Base-by-base conservation (phyloP, 2,329 filamentous ascomycete species). In the Pseudomassariella vexata region DNA sequence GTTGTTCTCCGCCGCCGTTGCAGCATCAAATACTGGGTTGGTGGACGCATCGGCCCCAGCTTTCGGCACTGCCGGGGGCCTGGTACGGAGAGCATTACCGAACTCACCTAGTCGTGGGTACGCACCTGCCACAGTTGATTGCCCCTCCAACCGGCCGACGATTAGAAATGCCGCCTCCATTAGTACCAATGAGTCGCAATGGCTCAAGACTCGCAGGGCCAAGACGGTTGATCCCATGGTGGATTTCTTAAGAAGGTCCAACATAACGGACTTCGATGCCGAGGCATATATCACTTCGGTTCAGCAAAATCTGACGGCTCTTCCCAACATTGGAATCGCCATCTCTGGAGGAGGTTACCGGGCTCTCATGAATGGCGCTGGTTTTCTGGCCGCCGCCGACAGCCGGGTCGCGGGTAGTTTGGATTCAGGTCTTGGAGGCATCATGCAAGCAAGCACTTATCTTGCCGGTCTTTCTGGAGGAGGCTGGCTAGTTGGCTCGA, bases 181-280 rank as follows among this genome's bases (percentile, higher is more conserved):
- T 8, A 90, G 85, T 3, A 46, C 65, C 11, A 66, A 81, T 35
- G 90, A 95, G 62, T 70, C 66, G 23, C 62, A 71, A 51, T 95
- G 89, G 87, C 67, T 95, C 10, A 52, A 75, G 30, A 68, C 67
- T 38, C 76, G 90, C 36, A 75, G 87, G 41, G 75, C 76, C 39
- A 80, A 81, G 42, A 94, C 87, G 0, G 62, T 89, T 12, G 59
- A 76, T 8, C 79, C 85, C n/a, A 81, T 95, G 72, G 74, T 70
- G 34, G 70, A 82, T 12, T 78, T 94, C 43, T 68, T 96, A 31
- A 65, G 65, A 12, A 74, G 83, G 36, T 68, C 85, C 49, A 77
- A 77, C 46, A 89, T 96, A 40, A 61, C 73, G n/a, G 77, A 73
- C 37, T 90, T 95, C 40, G 52, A 56, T 25, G 52, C 52, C 11